Evolutionary conservation across 179 eudicot species (phyloP).

Genomic region (Spinacia oleracea): DNA sequence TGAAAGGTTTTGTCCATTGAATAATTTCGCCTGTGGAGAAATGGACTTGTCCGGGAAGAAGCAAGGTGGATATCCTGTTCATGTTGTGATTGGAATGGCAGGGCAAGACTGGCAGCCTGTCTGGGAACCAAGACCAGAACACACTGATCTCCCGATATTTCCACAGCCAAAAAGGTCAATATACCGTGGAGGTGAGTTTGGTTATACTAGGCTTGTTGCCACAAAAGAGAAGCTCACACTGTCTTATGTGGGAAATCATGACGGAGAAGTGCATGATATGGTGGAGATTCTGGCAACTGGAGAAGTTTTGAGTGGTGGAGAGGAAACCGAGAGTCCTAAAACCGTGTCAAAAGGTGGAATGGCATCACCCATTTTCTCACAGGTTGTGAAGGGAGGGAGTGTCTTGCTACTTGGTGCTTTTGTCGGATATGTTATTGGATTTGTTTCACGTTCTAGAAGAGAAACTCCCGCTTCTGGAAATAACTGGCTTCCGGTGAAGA

Average conservation of each 20-base stretch:
- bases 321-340: slow-evolving; percentile 16
- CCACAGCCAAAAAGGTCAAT: slow-evolving; percentile 74
- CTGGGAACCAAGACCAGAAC: slow-evolving; percentile 81
- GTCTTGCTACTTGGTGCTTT: slow-evolving; percentile 69
- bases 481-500: slow-evolving; percentile 75
- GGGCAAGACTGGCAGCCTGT: slow-evolving; percentile 98
- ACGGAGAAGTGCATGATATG: slow-evolving; percentile 88
- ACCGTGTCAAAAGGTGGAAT: neutral
- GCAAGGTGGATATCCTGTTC: slow-evolving; percentile 60
- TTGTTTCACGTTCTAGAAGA: slow-evolving; percentile 52
- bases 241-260: slow-evolving; percentile 91
- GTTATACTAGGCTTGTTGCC: slow-evolving; percentile 82
- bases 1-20: slow-evolving; percentile 90
- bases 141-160: slow-evolving; percentile 59
- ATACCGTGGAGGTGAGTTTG: slow-evolving; percentile 90
- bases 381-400: slow-evolving; percentile 55
- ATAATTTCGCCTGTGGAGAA: slow-evolving; percentile 73
- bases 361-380: slow-evolving; percentile 29
- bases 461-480: slow-evolving; percentile 32
- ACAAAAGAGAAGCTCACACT: slow-evolving; percentile 72
- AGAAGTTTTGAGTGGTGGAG: slow-evolving; percentile 50
- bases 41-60: slow-evolving; percentile 39
- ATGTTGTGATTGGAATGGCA: slow-evolving; percentile 93
- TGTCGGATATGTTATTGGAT: slow-evolving; percentile 72
- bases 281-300: slow-evolving; percentile 81